Conservation (phyloP, 1,284 basidiomycete genomes). For the Leccinum cinnamomeum region DNA sequence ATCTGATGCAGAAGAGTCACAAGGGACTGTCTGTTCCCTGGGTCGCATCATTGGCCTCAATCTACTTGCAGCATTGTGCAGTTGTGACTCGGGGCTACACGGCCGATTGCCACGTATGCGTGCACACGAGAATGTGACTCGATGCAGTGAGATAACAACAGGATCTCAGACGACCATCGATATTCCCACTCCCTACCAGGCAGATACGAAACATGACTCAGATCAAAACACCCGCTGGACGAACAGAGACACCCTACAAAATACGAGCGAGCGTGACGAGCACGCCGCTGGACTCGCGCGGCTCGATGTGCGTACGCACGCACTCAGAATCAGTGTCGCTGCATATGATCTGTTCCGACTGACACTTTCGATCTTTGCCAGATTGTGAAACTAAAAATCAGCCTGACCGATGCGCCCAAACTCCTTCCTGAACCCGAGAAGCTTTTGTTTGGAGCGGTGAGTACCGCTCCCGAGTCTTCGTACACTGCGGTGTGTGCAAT, state of each 20-base stretch:
- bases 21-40: background rate
- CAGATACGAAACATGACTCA: slow-evolving; percentile 9
- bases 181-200: background rate
- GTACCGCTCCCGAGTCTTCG: slow-evolving; percentile 1
- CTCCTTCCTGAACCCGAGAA: slow-evolving; percentile 37
- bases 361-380: slow-evolving; percentile 18
- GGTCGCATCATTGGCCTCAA: background rate
- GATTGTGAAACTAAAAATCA: slow-evolving; percentile 45
- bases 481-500: background rate
- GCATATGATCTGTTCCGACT: background rate
- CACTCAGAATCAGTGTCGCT: background rate
- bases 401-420: slow-evolving; percentile 37
- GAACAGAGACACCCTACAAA: slow-evolving; percentile 4
- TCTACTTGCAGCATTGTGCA: background rate
- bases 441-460: slow-evolving; percentile 42
- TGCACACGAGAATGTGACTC: slow-evolving; percentile 1
- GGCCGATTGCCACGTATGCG: background rate
- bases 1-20: background rate
- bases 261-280: background rate
- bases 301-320: slow-evolving; percentile 25
- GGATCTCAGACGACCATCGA: background rate
- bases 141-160: background rate
- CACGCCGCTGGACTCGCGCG: background rate
- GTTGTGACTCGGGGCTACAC: background rate
- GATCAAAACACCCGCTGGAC: background rate